Percentiles rank a stretch among this genome's conserved stretches.
Conservation (phyloP, 495 filamentous ascomycete genomes). For the Penicillium mononematosum region DNA sequence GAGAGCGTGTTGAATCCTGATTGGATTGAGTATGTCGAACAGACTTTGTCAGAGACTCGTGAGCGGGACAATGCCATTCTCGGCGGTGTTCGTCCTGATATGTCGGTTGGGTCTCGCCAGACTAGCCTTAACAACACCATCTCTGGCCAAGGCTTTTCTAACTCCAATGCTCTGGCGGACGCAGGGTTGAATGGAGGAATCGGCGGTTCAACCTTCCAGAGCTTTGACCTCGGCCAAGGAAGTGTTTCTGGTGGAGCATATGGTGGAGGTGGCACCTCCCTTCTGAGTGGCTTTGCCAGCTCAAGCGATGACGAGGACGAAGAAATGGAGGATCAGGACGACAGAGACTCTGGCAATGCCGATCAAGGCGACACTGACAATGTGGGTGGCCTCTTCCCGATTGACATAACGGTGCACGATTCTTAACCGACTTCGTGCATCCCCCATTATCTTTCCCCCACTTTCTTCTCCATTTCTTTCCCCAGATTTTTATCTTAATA, state of each 20-base stretch:
- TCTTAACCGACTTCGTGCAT: conserved; percentile 24
- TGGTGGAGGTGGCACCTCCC: conserved; percentile 60
- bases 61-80: conserved; percentile 98
- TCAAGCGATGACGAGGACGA: conserved; percentile 97
- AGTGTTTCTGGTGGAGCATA: conserved; percentile 66
- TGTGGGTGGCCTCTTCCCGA: conserved; percentile 63
- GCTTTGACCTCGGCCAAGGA: conserved; percentile 72
- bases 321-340: conserved; percentile 85
- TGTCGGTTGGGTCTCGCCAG: conserved; percentile 68
- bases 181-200: conserved; percentile 63
- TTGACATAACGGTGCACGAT: conserved; percentile 56
- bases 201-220: conserved; percentile 61
- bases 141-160: conserved; percentile 57
- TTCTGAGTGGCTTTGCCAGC: conserved; percentile 93
- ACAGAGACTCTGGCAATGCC: conserved; percentile 41
- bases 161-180: conserved; percentile 70
- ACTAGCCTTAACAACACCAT: conserved; percentile 61
- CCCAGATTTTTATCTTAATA: background rate
- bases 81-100: conserved; percentile 91
- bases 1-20: conserved; percentile 82
- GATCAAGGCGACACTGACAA: conserved; percentile 56
- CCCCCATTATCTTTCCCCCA: conserved; percentile 11
- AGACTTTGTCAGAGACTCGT: conserved; percentile 86
- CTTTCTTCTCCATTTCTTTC: background rate
- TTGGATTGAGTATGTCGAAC: conserved; percentile 96